Evolutionary conservation across 2,329 filamentous ascomycete genomes (phyloP), one percentile per base, ranked within the genome.

Genomic region (Coniochaeta hoffmannii): DNA sequence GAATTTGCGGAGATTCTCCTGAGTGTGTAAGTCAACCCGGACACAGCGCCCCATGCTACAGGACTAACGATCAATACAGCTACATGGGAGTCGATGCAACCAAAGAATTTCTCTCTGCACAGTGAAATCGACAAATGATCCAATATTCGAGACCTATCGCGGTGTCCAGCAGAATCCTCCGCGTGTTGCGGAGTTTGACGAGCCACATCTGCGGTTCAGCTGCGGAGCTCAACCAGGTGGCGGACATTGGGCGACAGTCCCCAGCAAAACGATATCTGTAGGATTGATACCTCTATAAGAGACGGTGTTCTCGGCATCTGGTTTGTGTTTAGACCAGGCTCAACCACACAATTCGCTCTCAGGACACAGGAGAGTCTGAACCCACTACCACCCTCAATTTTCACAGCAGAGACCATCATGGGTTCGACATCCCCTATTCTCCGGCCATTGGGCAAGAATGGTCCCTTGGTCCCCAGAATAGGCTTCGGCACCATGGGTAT

Each of bases 1-100:
- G 66, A 68, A 12, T 67, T 69, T 56, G 63, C 61, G 1, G 41
- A 65, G 55, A 62, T 68, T 10, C 30, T 69, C 10, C 50, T 68
- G 53, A 60, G 53, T 46, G 56, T 60, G 65, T 68, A 11, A 28
- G 41, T 46, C 15, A 7, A 15, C 36, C n/a, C 41, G 36, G 17
- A 24, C 4, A 53, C 54, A 15, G 14, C 36, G 26, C 44, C 4
- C 3, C 36, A 6, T 12, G 12, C 31, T 24, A 10, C 17, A 36
- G 32, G 30, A 34, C 60, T 64, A 53, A 64, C 41, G 19, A 1
- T 19, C 22, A 38, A 9, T 14, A 10, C 50, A 67, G 65, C 32
- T 66, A 63, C 52, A 61, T 67, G 54, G 66, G 66, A 12, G 46
- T 60, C 8, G 65, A 66, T 56, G 62, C 54, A 50, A 58, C 59